Evolutionary conservation across 2,329 filamentous ascomycete species (phyloP).

Genomic region (Fusarium protoensiforme): DNA sequence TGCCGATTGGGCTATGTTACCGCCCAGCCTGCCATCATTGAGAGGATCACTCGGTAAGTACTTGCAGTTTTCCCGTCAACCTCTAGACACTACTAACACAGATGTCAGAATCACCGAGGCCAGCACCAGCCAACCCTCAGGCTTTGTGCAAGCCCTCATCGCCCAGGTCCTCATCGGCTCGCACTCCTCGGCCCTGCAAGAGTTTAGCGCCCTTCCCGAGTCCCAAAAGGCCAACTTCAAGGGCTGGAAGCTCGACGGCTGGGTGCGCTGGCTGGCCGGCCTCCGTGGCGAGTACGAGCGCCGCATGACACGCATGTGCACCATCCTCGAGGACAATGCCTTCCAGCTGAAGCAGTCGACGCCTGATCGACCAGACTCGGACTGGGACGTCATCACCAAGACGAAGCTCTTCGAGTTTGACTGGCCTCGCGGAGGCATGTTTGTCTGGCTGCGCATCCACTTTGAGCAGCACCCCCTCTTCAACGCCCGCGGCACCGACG

Average conservation of each 20-base stretch:
- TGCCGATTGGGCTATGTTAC: conserved; percentile 93
- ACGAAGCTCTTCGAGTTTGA: conserved; percentile 79
- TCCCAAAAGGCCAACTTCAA: conserved; percentile 60
- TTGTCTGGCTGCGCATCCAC: conserved; percentile 82
- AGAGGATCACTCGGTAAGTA: conserved; percentile 66
- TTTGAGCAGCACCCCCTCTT: conserved; percentile 80
- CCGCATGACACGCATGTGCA: conserved; percentile 84
- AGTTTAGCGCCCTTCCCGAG: conserved; percentile 56
- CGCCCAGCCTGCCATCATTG: conserved; percentile 80
- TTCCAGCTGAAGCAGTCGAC: conserved; percentile 73
- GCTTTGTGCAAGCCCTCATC: conserved; percentile 88
- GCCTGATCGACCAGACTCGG: conserved; percentile 59
- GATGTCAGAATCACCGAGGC: conserved; percentile 75
- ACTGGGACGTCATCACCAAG: conserved; percentile 82
- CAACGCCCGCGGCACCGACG: conserved; percentile 41
- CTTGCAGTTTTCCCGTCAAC: too few species aligned
- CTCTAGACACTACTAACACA: conserved; percentile 5
- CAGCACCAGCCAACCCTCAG: conserved; percentile 84
- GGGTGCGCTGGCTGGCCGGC: conserved; percentile 91
- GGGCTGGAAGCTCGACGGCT: conserved; percentile 85
- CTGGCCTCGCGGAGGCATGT: conserved; percentile 91
- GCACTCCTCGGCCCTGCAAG: conserved; percentile 57
- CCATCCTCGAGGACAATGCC: conserved; percentile 75
- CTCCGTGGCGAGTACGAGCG: conserved; percentile 86
- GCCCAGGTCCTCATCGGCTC: conserved; percentile 81